phyloP scores from a whole-genome alignment of 305 asterid species.

The Euphrasia arctica region DNA sequence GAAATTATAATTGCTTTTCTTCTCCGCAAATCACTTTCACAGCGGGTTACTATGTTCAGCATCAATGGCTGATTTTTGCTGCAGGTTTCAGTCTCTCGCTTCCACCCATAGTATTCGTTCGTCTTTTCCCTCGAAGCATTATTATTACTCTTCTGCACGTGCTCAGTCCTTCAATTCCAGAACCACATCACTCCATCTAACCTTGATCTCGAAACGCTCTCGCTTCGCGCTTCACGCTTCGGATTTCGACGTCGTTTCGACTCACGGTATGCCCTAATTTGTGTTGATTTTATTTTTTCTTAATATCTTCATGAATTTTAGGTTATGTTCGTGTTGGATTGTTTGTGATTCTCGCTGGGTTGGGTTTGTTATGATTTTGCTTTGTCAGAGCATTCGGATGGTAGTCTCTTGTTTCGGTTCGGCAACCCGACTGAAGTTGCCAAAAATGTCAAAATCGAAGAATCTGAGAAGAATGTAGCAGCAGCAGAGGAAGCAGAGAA shows the following conservation, averaged over 20 bases:
- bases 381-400: conserved; percentile 76
- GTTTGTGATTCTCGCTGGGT: conserved; percentile 20
- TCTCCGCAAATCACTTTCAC: no score
- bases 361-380: conserved; percentile 18
- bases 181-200: conserved; percentile 30
- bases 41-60: conserved; percentile 4
- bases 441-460: conserved; percentile 38
- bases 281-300: neutral
- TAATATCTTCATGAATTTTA: neutral
- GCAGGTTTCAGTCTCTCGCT: conserved; percentile 34
- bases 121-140: conserved; percentile 27
- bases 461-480: conserved; percentile 32
- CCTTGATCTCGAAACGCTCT: conserved; percentile 26
- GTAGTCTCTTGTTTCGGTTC: conserved; percentile 71
- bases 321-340: conserved; percentile 21
- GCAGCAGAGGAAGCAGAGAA: conserved; percentile 25
- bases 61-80: conserved; percentile 50
- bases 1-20: no score
- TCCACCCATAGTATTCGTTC: conserved; percentile 28
- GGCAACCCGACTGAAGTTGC: conserved; percentile 57
- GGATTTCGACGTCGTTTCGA: conserved; percentile 48
- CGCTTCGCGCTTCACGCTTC: conserved; percentile 12
- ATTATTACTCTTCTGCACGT: conserved; percentile 24
- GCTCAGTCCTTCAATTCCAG: conserved; percentile 25
- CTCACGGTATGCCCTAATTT: conserved; percentile 39